Evolutionary conservation across 805 yeast genomes (phyloP).

Genomic region (Myxozyma vanderwaltii): DNA sequence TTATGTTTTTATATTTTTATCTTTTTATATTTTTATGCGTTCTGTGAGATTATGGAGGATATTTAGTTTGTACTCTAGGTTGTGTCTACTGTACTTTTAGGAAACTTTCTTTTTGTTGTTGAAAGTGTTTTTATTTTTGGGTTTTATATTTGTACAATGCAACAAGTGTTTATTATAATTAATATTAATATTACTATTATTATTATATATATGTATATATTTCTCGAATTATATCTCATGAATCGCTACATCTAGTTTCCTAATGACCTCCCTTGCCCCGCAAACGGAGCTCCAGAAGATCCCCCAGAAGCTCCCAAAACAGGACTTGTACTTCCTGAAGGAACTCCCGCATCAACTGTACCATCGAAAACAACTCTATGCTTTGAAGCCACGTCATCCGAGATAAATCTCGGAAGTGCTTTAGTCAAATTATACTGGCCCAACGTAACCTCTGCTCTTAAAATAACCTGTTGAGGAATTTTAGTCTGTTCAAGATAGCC

Average conservation of each 20-base stretch:
- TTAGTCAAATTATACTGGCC: conserved; percentile 14
- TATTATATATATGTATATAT: background rate
- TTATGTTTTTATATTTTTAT: background rate
- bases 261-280: conserved; percentile 25
- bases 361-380: conserved; percentile 30
- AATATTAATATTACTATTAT: background rate
- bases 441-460: conserved; percentile 14
- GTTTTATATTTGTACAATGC: background rate
- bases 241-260: conserved; percentile 8
- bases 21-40: background rate
- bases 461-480: conserved; percentile 20
- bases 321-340: conserved; percentile 29
- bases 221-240: background rate
- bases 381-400: conserved; percentile 32
- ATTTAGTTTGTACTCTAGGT: background rate
- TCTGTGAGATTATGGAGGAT: too few species aligned
- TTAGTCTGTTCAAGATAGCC: conserved; percentile 26
- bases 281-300: conserved; percentile 3
- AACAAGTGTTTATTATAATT: background rate
- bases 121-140: background rate
- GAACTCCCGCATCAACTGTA: conserved; percentile 31
- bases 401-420: conserved; percentile 26
- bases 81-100: background rate
- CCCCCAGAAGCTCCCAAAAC: conserved; percentile 16
- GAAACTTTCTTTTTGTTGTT: background rate